A percentile compares a stretch with the other conserved stretches of the same genome.
Conservation (phyloP, 768 basidiomycete species). For the Mycena amicta region DNA sequence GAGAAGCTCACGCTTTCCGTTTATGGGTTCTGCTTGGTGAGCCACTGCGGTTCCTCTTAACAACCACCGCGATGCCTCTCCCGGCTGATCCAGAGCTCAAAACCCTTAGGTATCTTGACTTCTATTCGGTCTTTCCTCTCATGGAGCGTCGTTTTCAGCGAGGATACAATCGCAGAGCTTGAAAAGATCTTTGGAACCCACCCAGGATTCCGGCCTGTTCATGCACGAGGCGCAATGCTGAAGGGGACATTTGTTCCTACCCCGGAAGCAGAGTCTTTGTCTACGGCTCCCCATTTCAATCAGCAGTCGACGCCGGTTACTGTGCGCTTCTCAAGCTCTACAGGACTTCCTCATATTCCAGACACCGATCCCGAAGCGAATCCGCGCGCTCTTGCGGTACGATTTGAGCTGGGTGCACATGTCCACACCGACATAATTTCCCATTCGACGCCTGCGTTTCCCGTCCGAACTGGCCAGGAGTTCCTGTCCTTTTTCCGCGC, state of each 20-base stretch:
- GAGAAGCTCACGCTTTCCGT: too few species aligned
- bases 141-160: neutral
- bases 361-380: conserved; percentile 24
- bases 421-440: conserved; percentile 25
- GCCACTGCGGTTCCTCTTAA: too few species aligned
- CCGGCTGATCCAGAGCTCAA: conserved; percentile 20
- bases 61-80: too few species aligned
- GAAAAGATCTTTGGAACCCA: conserved; percentile 19
- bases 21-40: too few species aligned
- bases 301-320: conserved; percentile 20
- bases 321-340: conserved; percentile 25
- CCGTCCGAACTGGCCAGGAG: conserved; percentile 21
- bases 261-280: conserved; percentile 14
- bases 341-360: conserved; percentile 21
- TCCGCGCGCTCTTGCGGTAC: conserved; percentile 24
- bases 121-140: neutral
- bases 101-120: conserved; percentile 1
- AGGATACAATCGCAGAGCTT: conserved; percentile 7
- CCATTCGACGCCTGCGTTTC: conserved; percentile 22
- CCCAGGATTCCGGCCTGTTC: conserved; percentile 22
- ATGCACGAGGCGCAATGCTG: conserved; percentile 22
- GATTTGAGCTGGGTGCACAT: conserved; percentile 21
- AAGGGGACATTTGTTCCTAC: conserved; percentile 20
- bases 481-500: conserved; percentile 24
- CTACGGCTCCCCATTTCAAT: conserved; percentile 21